These are phyloP conservation scores for Linnemannia elongata DNA, from an alignment of 192 early-diverging fungal species.

Conservation along the genomic window DNA sequence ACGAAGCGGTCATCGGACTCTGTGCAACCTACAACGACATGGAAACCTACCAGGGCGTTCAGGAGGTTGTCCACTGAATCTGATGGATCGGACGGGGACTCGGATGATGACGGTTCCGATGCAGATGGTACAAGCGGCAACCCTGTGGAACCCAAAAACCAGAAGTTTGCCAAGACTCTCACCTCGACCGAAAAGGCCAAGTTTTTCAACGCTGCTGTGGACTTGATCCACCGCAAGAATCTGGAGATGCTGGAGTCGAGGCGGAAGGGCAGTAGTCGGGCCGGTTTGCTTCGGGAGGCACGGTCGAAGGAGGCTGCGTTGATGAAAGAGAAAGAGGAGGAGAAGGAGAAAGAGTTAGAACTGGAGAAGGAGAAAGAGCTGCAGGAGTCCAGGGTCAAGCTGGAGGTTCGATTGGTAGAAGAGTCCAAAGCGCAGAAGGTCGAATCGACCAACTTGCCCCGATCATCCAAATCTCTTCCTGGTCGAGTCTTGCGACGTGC, in stretches of 20 bases:
- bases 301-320: conserved; percentile 16
- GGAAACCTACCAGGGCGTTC: background rate
- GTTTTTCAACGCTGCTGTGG: conserved; percentile 37
- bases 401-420: conserved; percentile 5
- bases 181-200: conserved; percentile 15
- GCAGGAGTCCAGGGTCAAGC: background rate
- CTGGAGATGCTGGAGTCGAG: conserved; percentile 22
- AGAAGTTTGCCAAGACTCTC: conserved; percentile 28
- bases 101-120: background rate
- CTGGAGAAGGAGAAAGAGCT: conserved; percentile 10
- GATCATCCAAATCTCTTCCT: conserved; percentile 47
- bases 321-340: conserved; percentile 11
- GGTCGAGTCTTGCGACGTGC: conserved; percentile 43
- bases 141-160: background rate
- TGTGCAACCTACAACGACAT: background rate
- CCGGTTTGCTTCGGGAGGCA: background rate
- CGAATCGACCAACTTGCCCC: conserved; percentile 47
- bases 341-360: conserved; percentile 9
- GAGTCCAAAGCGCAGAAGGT: conserved; percentile 38
- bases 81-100: too few species aligned
- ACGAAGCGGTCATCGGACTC: background rate
- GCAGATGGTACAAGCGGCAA: background rate
- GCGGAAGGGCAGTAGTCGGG: background rate
- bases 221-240: conserved; percentile 23
- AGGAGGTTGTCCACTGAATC: background rate